Conservation (phyloP, 108 stramenopile genomes). For the Conticribra guillardii region DNA sequence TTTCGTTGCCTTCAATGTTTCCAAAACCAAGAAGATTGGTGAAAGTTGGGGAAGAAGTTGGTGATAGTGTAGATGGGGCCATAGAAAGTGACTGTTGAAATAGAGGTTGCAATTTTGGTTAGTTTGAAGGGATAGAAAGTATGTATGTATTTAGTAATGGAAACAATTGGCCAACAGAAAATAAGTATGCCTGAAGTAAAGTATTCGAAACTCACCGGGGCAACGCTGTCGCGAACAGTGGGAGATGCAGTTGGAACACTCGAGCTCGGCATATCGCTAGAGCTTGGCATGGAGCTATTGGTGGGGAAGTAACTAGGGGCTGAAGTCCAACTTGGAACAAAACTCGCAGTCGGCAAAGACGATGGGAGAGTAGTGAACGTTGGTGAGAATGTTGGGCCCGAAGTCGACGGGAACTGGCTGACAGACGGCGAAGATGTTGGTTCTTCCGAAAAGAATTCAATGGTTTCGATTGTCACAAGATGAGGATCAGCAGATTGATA, state of each 20-base stretch:
- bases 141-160: background rate
- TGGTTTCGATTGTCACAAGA: slow-evolving; percentile 30
- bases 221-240: background rate
- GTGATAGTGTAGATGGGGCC: background rate
- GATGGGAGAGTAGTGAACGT: slow-evolving; percentile 3
- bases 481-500: slow-evolving; percentile 12
- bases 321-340: background rate
- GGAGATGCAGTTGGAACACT: background rate
- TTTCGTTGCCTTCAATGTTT: slow-evolving; percentile 16
- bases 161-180: background rate
- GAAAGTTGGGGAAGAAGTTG: background rate
- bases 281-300: background rate
- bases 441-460: slow-evolving; percentile 3
- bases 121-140: background rate
- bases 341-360: background rate
- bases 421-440: background rate
- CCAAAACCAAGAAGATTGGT: slow-evolving; percentile 12
- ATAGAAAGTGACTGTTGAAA: background rate
- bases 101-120: background rate
- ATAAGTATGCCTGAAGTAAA: background rate
- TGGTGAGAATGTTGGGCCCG: too few relatives aligned
- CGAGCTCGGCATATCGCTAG: too few relatives aligned
- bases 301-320: background rate
- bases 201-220: background rate
- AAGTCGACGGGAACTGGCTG: too few relatives aligned